Evolutionary conservation across 495 filamentous ascomycete genomes (phyloP), one percentile per base, ranked within the genome.

Genomic region (Tuber borchii): DNA sequence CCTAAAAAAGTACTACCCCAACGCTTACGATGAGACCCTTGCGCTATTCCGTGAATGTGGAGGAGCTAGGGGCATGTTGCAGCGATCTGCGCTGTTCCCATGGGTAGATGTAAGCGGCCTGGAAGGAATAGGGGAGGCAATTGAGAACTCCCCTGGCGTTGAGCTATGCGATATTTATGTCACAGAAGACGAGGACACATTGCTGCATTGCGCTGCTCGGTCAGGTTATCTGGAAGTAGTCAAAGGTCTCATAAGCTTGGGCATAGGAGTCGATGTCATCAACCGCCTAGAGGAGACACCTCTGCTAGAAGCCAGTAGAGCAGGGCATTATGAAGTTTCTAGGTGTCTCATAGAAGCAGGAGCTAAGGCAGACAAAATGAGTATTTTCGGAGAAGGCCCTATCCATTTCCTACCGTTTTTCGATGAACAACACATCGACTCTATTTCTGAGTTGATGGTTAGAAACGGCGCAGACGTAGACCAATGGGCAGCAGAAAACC

Each of bases 181-280:
- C 34, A 65, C 56, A 17, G 56, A 65, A 65, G 56, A 65, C 26
- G 26, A 65, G 56, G 56, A 65, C 16, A 65, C 56, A 16, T 65
- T 65, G 26, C 17, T 65, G 56, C 71, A 73, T n/a, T 34, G 40
- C 22, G 71, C 74, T 8, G 74, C 74, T 26, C 22, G 45, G 19
- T 61, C 17, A 12, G 74, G 74, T 10, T 14, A 73, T 1, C n/a
- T 73, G 19, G 74, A 73, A 16, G 71, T 73, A 40, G 48, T 44
- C 37, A 69, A 45, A 61, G n/a, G 37, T 19, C 70, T 76, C 9
- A 19, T 76, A 45, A 39, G 22, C 46, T 12, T 71, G 37, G 74
- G 74, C 22, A 56, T 51, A n/a, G 45, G 56, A 37, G 34, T 45
- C 74, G 72, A 72, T 42, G 22, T 19, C 22, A n/a, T 61, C 17